Evolutionary conservation across 2,329 filamentous ascomycete genomes (phyloP).

Genomic region (Hansfordia pulvinata): DNA sequence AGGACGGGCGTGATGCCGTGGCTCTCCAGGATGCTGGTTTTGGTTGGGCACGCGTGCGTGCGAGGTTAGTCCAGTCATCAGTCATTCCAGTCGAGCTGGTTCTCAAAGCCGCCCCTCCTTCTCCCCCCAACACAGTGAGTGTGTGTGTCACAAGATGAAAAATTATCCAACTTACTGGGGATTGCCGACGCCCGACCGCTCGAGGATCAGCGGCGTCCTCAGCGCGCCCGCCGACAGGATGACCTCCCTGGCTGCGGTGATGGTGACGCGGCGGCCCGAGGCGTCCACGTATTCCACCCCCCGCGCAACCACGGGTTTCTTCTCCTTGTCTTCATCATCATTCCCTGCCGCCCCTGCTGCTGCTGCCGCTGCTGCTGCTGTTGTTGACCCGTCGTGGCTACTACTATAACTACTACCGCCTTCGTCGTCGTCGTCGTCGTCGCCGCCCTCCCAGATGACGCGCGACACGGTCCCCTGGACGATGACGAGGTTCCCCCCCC

Average conservation of each 20-base stretch:
- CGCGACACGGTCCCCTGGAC: constrained; percentile 1
- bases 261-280: constrained; percentile 17
- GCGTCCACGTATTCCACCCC: constrained; percentile 22
- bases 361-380: no score
- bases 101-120: no score
- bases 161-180: constrained; percentile 9
- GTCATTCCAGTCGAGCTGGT: no score
- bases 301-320: constrained; percentile 9
- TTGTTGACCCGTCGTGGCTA: no score
- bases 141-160: constrained; percentile 5
- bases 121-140: no score
- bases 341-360: no score
- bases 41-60: no score
- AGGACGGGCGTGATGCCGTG: constrained; percentile 27
- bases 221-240: constrained; percentile 34
- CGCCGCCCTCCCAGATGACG: neutral
- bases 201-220: constrained; percentile 35
- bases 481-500: constrained; percentile 22
- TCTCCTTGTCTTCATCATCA: constrained; percentile 14
- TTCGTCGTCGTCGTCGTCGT: neutral
- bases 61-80: no score
- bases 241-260: constrained; percentile 30
- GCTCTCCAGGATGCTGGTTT: constrained; percentile 22
- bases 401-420: no score
- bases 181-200: constrained; percentile 37